Conservation (phyloP, 2,329 filamentous ascomycete genomes). For the Trichoderma sp. region DNA sequence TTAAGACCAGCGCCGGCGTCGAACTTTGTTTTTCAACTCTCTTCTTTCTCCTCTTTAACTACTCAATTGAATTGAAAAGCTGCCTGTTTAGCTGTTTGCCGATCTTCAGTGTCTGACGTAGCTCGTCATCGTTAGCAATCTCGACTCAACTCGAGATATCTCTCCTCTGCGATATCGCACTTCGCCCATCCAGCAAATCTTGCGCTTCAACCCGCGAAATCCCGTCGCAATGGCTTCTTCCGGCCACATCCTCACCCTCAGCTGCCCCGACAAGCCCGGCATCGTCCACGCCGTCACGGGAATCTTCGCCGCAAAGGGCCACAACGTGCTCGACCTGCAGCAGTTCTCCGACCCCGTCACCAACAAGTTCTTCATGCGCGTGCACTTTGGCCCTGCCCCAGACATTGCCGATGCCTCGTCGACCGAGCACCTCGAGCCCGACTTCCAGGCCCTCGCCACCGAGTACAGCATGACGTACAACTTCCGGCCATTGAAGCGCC, state of each 20-base stretch:
- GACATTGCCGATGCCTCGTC: constrained; percentile 37
- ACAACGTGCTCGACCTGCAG: constrained; percentile 83
- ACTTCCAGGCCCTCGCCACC: constrained; percentile 62
- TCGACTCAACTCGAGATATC: constrained; percentile 19
- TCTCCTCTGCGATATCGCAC: neutral
- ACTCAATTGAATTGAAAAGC: neutral
- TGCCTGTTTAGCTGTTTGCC: neutral
- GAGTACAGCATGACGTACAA: constrained; percentile 70
- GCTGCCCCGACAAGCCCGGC: constrained; percentile 80
- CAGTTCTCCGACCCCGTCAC: constrained; percentile 78
- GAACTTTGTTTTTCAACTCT: neutral
- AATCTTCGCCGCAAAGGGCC: constrained; percentile 68
- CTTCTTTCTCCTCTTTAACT: neutral
- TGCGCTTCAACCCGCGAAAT: neutral
- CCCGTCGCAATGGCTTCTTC: neutral
- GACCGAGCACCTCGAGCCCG: constrained; percentile 53
- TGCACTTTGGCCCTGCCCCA: constrained; percentile 70
- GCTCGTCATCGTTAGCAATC: neutral
- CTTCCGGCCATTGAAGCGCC: constrained; percentile 66
- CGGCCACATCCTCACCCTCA: constrained; percentile 76
- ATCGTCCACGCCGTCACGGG: constrained; percentile 84
- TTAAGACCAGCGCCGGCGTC: neutral
- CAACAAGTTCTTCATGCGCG: constrained; percentile 83
- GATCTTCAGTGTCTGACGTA: neutral
- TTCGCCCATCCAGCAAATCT: neutral